Evolutionary conservation across 2,329 filamentous ascomycete genomes (phyloP).

Genomic region (Phoma herbarum): DNA sequence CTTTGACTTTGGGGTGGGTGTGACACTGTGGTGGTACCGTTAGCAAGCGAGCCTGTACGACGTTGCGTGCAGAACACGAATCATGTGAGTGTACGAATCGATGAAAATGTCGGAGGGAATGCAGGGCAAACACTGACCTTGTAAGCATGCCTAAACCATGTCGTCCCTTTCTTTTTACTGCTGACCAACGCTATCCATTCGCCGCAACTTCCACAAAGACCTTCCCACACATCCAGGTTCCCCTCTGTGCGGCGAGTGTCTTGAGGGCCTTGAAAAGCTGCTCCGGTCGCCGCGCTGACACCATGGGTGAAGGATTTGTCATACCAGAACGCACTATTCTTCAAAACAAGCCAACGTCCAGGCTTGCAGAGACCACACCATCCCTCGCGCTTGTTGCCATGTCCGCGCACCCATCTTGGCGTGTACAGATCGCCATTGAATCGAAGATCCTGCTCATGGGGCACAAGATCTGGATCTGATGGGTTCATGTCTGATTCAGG

Average conservation of each 20-base stretch:
- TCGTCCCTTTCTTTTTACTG: slow-evolving; percentile 91
- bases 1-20: slow-evolving; percentile 55
- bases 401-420: slow-evolving; percentile 82
- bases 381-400: slow-evolving; percentile 86
- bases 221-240: slow-evolving; percentile 84
- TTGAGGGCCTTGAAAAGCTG: slow-evolving; percentile 78
- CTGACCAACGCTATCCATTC: slow-evolving; percentile 84
- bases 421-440: slow-evolving; percentile 86
- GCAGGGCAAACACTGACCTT: slow-evolving; percentile 65
- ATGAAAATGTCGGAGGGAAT: slow-evolving; percentile 22
- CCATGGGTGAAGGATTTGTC: slow-evolving; percentile 91
- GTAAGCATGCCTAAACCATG: slow-evolving; percentile 89
- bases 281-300: slow-evolving; percentile 82
- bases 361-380: slow-evolving; percentile 92
- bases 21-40: slow-evolving; percentile 48
- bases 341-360: slow-evolving; percentile 84
- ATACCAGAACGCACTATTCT: slow-evolving; percentile 93
- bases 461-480: slow-evolving; percentile 75
- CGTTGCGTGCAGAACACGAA: slow-evolving; percentile 5
- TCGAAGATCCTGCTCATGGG: slow-evolving; percentile 77
- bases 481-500: slow-evolving; percentile 85
- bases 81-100: slow-evolving; percentile 8
- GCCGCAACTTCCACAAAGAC: slow-evolving; percentile 78
- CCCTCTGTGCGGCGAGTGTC: slow-evolving; percentile 79
- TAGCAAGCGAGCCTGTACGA: slow-evolving; percentile 34